phyloP scores from a whole-genome alignment of 805 yeast species.

The Starmerella riodocensis region DNA sequence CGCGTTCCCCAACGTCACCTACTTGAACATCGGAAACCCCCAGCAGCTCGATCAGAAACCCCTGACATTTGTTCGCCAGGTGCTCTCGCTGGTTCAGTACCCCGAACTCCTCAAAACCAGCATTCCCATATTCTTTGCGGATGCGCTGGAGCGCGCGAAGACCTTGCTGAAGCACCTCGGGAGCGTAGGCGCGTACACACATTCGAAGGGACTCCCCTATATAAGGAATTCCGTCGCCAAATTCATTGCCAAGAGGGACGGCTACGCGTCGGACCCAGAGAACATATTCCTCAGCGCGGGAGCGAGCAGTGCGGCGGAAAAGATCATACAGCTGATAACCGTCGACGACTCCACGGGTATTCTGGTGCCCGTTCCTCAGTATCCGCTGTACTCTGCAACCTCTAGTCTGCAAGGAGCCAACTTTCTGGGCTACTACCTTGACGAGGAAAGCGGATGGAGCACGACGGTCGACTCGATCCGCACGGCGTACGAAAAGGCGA shows the following conservation, averaged over 20 bases:
- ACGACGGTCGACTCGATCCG: conserved; percentile 57
- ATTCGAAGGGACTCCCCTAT: conserved; percentile 71
- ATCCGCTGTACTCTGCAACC: conserved; percentile 93
- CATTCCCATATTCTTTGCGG: conserved; percentile 30
- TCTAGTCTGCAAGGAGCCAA: conserved; percentile 70
- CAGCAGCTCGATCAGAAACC: conserved; percentile 94
- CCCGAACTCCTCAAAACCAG: conserved; percentile 47
- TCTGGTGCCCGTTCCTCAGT: conserved; percentile 94
- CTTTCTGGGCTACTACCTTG: conserved; percentile 74
- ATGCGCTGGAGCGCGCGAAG: conserved; percentile 62
- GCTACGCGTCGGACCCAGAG: conserved; percentile 49
- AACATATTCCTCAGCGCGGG: conserved; percentile 81
- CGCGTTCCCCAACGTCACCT: conserved; percentile 67
- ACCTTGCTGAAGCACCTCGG: conserved; percentile 48
- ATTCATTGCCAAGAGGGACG: conserved; percentile 71
- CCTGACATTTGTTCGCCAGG: conserved; percentile 88
- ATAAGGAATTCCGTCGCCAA: conserved; percentile 69
- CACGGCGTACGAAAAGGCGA: conserved; percentile 37
- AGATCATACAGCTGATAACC: conserved; percentile 58
- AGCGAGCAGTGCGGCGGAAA: conserved; percentile 87
- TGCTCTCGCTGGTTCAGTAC: conserved; percentile 70
- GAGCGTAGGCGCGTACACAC: conserved; percentile 90
- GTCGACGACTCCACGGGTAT: conserved; percentile 51
- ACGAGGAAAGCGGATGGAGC: conserved; percentile 76
- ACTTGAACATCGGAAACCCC: conserved; percentile 94